Conservation (phyloP, 2,329 filamentous ascomycete species). For the Canariomyces notabilis region DNA sequence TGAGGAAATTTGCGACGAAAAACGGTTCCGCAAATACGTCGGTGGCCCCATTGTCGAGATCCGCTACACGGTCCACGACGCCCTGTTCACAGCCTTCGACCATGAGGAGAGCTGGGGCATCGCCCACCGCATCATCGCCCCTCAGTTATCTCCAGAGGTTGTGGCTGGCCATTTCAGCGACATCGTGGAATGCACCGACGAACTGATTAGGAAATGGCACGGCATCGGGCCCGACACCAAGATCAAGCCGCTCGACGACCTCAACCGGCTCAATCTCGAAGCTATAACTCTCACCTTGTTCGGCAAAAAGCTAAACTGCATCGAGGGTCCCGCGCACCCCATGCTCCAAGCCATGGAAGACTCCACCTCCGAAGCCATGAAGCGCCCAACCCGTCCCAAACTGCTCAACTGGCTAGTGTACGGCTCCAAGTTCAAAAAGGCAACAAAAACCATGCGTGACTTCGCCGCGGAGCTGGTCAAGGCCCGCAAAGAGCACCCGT, state of each 20-base stretch:
- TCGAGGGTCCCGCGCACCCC: conserved; percentile 43
- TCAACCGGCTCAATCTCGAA: conserved; percentile 51
- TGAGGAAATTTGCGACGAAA: conserved; percentile 46
- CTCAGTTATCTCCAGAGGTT: conserved; percentile 34
- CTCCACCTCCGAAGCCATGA: conserved; percentile 51
- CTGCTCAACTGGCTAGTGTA: conserved; percentile 50
- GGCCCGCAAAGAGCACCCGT: conserved; percentile 48
- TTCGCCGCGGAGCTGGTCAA: conserved; percentile 54
- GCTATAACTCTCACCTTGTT: conserved; percentile 46
- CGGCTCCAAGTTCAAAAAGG: conserved; percentile 47
- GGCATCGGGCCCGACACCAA: conserved; percentile 33
- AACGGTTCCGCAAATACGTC: conserved; percentile 50
- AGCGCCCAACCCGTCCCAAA: conserved; percentile 46
- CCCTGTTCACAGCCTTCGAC: conserved; percentile 49
- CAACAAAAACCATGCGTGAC: conserved; percentile 49
- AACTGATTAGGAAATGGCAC: conserved; percentile 48
- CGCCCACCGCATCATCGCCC: conserved; percentile 48
- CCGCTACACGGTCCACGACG: conserved; percentile 43
- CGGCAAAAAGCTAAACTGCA: conserved; percentile 44
- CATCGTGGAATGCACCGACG: conserved; percentile 44
- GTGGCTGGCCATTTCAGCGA: conserved; percentile 39
- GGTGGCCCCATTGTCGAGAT: conserved; percentile 50
- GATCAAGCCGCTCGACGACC: conserved; percentile 43
- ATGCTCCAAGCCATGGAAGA: conserved; percentile 51
- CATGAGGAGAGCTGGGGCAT: conserved; percentile 46